A percentile compares a stretch with the other conserved stretches of the same genome.
These are phyloP conservation scores for Lanmaoa rubissima DNA, from an alignment of 768 basidiomycete genomes.

Conservation along the genomic window DNA sequence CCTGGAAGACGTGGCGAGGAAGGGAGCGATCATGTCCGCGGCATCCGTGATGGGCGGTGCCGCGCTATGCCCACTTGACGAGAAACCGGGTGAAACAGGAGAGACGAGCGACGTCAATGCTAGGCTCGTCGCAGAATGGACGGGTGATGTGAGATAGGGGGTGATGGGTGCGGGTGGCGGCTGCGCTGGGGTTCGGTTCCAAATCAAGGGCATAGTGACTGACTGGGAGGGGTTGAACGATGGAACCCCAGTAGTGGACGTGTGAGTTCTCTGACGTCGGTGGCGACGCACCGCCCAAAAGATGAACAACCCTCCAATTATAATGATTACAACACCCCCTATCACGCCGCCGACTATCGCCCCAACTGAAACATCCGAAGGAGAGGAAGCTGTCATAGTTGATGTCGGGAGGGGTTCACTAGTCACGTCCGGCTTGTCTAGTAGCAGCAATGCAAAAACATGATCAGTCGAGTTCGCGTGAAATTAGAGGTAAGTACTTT, in stretches of 20 bases:
- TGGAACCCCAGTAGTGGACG: neutral
- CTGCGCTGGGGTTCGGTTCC: neutral
- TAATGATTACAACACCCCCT: constrained; percentile 13
- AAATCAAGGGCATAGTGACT: neutral
- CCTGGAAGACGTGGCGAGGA: constrained; percentile 10
- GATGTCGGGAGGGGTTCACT: constrained; percentile 14
- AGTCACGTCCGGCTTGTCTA: constrained; percentile 17
- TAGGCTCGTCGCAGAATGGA: constrained; percentile 14
- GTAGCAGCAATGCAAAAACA: neutral
- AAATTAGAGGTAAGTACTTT: constrained; percentile 8
- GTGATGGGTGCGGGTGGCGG: neutral
- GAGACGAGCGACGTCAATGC: neutral
- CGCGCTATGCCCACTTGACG: neutral
- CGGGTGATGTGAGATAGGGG: constrained; percentile 2
- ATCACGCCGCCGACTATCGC: constrained; percentile 25
- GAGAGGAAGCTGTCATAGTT: constrained; percentile 2
- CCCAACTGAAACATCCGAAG: constrained; percentile 10
- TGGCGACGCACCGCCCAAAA: constrained; percentile 11
- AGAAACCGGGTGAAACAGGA: neutral
- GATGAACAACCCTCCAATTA: constrained; percentile 14
- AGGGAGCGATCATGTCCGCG: constrained; percentile 25
- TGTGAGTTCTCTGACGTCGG: constrained; percentile 3
- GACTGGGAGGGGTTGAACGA: neutral
- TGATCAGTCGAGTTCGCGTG: neutral
- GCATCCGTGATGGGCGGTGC: constrained; percentile 12